Evolutionary conservation across 2,329 filamentous ascomycete genomes (phyloP).

Genomic region (Penicillium rolfsii): DNA sequence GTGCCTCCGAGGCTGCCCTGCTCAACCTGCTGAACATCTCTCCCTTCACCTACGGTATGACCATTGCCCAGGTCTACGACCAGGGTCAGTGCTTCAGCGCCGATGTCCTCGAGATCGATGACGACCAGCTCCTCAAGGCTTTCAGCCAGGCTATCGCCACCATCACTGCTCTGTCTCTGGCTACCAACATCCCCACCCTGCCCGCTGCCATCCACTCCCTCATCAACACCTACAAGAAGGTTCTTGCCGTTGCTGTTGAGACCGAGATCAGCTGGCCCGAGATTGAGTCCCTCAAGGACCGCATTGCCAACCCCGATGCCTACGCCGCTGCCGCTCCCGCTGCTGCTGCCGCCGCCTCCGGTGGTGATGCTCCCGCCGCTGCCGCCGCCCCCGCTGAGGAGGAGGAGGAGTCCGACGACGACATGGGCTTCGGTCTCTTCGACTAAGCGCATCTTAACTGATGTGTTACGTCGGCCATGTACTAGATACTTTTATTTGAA

Average conservation of each 20-base stretch:
- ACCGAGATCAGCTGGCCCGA: conserved; percentile 93
- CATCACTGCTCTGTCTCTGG: conserved; percentile 89
- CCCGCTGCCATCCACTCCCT: conserved; percentile 95
- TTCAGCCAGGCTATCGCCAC: conserved; percentile 81
- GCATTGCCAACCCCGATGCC: conserved; percentile 97
- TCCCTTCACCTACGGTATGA: conserved; percentile 99
- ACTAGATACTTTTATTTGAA: conserved; percentile 41
- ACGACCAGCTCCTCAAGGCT: conserved; percentile 86
- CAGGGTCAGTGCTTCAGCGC: conserved; percentile 89
- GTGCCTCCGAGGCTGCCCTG: conserved; percentile 96
- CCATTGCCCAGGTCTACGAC: conserved; percentile 95
- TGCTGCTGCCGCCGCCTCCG: conserved; percentile 60
- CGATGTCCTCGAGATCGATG: conserved; percentile 86
- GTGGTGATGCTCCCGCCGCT: conserved; percentile 55
- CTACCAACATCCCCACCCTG: conserved; percentile 91
- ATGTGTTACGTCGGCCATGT: conserved; percentile 41
- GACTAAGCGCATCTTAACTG: conserved; percentile 52
- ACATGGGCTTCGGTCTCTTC: conserved; percentile 78
- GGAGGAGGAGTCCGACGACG: conserved; percentile 68
- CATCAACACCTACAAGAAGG: conserved; percentile 98
- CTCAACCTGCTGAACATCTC: conserved; percentile 99
- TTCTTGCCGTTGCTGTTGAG: conserved; percentile 79
- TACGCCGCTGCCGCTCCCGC: conserved; percentile 83
- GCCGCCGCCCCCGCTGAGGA: conserved; percentile 66
- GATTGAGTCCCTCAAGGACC: conserved; percentile 98